These are phyloP conservation scores for Boletus rubroflammeus DNA, from an alignment of 768 basidiomycete species.

Conservation along the genomic window DNA sequence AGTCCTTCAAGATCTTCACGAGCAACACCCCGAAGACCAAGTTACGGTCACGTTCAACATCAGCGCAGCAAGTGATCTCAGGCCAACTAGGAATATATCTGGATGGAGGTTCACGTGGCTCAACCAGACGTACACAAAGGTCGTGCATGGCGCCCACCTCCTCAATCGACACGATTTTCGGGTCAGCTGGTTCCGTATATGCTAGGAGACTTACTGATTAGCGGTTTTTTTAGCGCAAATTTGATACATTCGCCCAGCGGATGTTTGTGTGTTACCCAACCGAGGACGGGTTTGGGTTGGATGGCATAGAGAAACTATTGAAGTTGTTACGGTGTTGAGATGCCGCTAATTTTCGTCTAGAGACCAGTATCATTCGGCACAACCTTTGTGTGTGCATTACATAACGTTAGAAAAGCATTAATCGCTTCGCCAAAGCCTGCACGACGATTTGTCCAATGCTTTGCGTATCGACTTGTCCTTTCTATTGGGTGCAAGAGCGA, in stretches of 20 bases:
- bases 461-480: constrained; percentile 34
- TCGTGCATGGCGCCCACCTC: constrained; percentile 39
- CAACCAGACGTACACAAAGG: constrained; percentile 40
- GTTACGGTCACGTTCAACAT: constrained; percentile 47
- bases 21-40: constrained; percentile 24
- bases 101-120: constrained; percentile 47
- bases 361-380: not conserved
- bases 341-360: not conserved
- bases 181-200: constrained; percentile 26
- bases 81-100: constrained; percentile 41
- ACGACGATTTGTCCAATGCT: constrained; percentile 39
- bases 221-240: constrained; percentile 37
- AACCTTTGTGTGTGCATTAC: not conserved
- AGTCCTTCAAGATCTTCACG: constrained; percentile 41
- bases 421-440: constrained; percentile 35
- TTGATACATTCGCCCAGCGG: constrained; percentile 38
- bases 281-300: constrained; percentile 44
- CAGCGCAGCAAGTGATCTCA: constrained; percentile 41
- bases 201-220: not conserved
- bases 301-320: constrained; percentile 42
- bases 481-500: constrained; percentile 42
- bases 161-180: constrained; percentile 43
- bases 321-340: constrained; percentile 32
- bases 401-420: not conserved
- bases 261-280: constrained; percentile 52